Conservation (phyloP, 2,329 filamentous ascomycete genomes). For the Trichophyton benhamiae region DNA sequence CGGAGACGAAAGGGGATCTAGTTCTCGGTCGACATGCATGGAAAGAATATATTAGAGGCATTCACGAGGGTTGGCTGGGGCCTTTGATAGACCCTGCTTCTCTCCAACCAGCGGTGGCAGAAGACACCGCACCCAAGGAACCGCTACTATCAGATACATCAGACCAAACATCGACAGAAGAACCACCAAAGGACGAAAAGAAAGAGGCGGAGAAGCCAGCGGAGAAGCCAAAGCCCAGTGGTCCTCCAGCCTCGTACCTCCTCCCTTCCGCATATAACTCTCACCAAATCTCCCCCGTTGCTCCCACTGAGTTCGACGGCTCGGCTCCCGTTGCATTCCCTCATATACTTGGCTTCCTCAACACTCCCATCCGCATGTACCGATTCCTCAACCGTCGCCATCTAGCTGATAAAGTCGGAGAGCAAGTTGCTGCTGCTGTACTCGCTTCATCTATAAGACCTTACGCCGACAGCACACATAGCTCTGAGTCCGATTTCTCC, state of each 20-base stretch:
- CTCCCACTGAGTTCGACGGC: conserved; percentile 61
- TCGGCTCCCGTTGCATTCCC: conserved; percentile 64
- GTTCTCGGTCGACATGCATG: conserved; percentile 84
- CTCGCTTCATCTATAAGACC: conserved; percentile 40
- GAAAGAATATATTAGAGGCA: conserved; percentile 89
- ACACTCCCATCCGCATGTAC: conserved; percentile 73
- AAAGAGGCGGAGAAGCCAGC: conserved; percentile 40
- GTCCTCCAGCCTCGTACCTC: conserved; percentile 62
- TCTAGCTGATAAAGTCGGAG: conserved; percentile 78
- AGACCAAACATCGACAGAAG: conserved; percentile 6
- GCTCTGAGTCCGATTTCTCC: conserved; percentile 16
- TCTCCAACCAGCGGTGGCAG: conserved; percentile 12
- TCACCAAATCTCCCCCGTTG: conserved; percentile 49
- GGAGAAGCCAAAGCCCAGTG: conserved; percentile 40
- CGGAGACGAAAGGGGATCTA: conserved; percentile 68
- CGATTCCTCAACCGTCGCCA: conserved; percentile 73
- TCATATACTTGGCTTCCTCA: conserved; percentile 82
- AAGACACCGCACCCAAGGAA: conserved; percentile 2
- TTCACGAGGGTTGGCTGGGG: conserved; percentile 94
- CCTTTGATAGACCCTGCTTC: conserved; percentile 47
- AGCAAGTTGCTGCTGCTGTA: conserved; percentile 75
- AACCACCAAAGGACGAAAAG: conserved; percentile 28
- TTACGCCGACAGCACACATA: conserved; percentile 22
- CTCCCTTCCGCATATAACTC: conserved; percentile 57
- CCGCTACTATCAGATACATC: background rate